Evolutionary conservation across 768 basidiomycete genomes (phyloP), one percentile per base, ranked within the genome.

Genomic region (Leccinum longicurvipes): DNA sequence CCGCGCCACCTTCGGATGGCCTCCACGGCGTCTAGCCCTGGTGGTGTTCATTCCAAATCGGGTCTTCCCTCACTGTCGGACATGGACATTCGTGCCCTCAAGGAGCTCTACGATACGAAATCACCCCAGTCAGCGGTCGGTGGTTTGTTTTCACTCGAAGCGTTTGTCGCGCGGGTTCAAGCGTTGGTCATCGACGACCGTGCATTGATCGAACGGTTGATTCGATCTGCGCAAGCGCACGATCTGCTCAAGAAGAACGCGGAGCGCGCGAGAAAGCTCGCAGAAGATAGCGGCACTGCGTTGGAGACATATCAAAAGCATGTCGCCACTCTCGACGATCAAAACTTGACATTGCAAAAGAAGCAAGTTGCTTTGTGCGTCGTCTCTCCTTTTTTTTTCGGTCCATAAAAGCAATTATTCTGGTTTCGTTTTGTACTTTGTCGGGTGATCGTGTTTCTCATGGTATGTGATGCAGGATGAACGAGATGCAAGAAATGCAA

Each of bases 221-320:
- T 92, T 50, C 83, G 91, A 24, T 89, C 93, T 62, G 93, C 91
- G 2, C 87, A 91, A 70, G 91, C 93, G 49, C 89, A 95, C 56
- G 93, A 96, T 61, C 66, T 95, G 60, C 79, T 96, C 58, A 96
- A 93, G 80, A 89, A 87, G 74, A 94, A 93, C 66, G 92, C 93
- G 19, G 92, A 93, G 65, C 79, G 92, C 48, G 93, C 92, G 21
- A 89, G 94, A 77, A 93, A 92, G 72, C 79, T 96, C 27, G 90
- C 91, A 4, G 86, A 88, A 69, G 93, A 94, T 50, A 89, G 87
- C 39, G 85, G 83, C 56, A 70, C 67, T 19, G 91, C 87, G 24
- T 73, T 97, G 41, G 91, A 93, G 76, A 93, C 87, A 17, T 96
- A 97, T 66, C 91, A 96, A 76, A 87, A 86, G 72, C 93, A 96